Conservation (phyloP, 1,284 basidiomycete genomes). For the Schizopora paradoxa region DNA sequence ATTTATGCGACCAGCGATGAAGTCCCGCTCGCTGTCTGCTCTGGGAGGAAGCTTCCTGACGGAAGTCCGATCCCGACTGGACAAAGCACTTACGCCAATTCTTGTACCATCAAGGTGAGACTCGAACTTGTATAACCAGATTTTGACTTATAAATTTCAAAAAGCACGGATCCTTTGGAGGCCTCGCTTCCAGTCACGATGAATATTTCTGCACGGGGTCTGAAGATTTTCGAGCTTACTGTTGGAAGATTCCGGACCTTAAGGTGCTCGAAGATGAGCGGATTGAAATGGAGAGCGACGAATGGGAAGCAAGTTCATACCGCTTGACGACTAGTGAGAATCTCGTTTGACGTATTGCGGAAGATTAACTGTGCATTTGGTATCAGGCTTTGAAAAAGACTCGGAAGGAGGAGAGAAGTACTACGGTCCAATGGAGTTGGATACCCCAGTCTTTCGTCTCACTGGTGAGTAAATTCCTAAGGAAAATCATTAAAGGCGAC, state of each 20-base stretch:
- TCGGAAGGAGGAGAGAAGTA: conserved; percentile 29
- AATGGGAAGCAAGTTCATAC: conserved; percentile 37
- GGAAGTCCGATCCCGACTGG: conserved; percentile 40
- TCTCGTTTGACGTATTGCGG: conserved; percentile 2
- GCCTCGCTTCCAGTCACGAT: conserved; percentile 45
- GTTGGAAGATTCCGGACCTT: conserved; percentile 67
- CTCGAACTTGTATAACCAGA: conserved; percentile 3
- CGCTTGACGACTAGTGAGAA: conserved; percentile 35
- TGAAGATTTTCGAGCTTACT: conserved; percentile 73
- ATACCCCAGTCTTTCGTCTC: conserved; percentile 50
- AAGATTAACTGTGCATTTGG: background rate
- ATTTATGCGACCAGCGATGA: conserved; percentile 62
- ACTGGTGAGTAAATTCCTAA: conserved; percentile 37
- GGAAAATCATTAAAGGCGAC: conserved; percentile 4
- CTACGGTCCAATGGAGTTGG: conserved; percentile 52
- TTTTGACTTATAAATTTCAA: conserved; percentile 3
- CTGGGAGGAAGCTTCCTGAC: conserved; percentile 46
- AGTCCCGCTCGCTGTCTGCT: conserved; percentile 63
- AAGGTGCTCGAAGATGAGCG: conserved; percentile 40
- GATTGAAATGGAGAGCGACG: conserved; percentile 33
- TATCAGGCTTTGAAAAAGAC: conserved; percentile 44
- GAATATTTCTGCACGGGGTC: conserved; percentile 66
- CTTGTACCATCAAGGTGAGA: conserved; percentile 70
- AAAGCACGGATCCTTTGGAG: conserved; percentile 73
- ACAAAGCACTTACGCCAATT: conserved; percentile 59